Percentiles rank a stretch among this genome's conserved stretches.
Evolutionary conservation across 2,329 filamentous ascomycete genomes (phyloP).

Genomic region (Hysterium pulicare): DNA sequence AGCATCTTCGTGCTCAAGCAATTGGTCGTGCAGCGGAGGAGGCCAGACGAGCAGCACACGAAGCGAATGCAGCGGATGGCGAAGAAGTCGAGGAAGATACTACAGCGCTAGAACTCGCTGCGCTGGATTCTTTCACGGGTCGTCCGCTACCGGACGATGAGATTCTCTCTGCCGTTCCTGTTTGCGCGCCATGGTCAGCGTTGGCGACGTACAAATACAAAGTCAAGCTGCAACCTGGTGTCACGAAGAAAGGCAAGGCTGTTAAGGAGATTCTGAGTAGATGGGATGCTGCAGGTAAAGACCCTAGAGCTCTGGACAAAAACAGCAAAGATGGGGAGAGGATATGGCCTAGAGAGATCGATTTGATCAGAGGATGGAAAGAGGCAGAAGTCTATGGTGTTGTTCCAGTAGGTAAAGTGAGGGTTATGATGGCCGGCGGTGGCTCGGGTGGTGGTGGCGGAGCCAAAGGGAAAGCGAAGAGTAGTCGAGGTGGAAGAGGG

Average conservation of each 20-base stretch:
- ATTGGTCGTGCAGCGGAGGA: constrained; percentile 76
- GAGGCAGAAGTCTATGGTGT: constrained; percentile 77
- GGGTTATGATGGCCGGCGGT: constrained; percentile 65
- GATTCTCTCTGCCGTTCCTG: constrained; percentile 62
- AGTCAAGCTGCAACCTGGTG: constrained; percentile 86
- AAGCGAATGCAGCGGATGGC: constrained; percentile 24
- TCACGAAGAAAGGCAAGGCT: constrained; percentile 90
- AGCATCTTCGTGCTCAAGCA: constrained; percentile 74
- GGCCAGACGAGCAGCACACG: constrained; percentile 48
- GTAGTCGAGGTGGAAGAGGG: constrained; percentile 28
- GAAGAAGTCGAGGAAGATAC: constrained; percentile 60
- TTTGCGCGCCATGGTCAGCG: constrained; percentile 63
- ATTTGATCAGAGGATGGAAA: constrained; percentile 76
- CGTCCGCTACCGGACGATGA: constrained; percentile 78
- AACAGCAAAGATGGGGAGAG: constrained; percentile 59
- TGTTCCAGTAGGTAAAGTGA: constrained; percentile 75
- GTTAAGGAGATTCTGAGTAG: constrained; percentile 82
- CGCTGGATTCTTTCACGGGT: constrained; percentile 71
- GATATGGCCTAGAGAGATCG: constrained; percentile 83
- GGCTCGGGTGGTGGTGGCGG: constrained; percentile 23
- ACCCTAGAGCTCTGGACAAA: constrained; percentile 42
- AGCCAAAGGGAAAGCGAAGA: constrained; percentile 22
- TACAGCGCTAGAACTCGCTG: constrained; percentile 36
- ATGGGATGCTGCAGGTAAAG: constrained; percentile 67
- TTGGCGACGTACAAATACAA: constrained; percentile 81